These are phyloP conservation scores for Skeletonema menzelii DNA, from an alignment of 108 stramenopile species.

Conservation along the genomic window DNA sequence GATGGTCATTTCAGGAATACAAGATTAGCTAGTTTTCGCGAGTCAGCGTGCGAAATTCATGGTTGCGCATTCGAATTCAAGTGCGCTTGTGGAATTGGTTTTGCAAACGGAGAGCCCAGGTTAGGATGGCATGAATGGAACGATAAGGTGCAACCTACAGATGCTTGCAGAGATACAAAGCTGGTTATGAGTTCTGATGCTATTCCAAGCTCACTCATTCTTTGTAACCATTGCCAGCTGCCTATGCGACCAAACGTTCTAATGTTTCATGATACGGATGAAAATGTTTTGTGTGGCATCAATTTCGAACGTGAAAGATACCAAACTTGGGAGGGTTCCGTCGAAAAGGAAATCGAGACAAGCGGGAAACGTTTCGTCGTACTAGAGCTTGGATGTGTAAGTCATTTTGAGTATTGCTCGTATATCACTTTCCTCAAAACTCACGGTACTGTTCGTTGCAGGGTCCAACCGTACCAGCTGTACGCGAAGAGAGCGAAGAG, in stretches of 20 bases:
- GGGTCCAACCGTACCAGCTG: slow-evolving; percentile 55
- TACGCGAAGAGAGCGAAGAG: slow-evolving; percentile 55
- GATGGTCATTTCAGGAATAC: slow-evolving; percentile 53
- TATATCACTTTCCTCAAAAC: too few species aligned
- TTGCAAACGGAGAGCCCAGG: slow-evolving; percentile 25
- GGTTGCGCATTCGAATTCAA: slow-evolving; percentile 31
- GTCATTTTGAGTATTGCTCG: too few species aligned
- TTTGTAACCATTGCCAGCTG: slow-evolving; percentile 22
- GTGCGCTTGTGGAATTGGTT: slow-evolving; percentile 44
- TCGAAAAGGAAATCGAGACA: slow-evolving; percentile 36
- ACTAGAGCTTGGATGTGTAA: slow-evolving; percentile 57
- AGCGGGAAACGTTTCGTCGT: slow-evolving; percentile 37
- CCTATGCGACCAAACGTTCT: slow-evolving; percentile 48
- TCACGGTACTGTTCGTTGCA: too few species aligned
- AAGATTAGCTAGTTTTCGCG: slow-evolving; percentile 22
- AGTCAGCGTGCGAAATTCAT: slow-evolving; percentile 51
- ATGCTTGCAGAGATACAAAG: slow-evolving; percentile 13
- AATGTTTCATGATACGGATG: slow-evolving; percentile 52
- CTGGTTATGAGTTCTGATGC: slow-evolving; percentile 7
- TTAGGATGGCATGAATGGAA: slow-evolving; percentile 51
- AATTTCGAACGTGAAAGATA: slow-evolving; percentile 33
- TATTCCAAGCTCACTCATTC: neutral
- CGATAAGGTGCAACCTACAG: neutral
- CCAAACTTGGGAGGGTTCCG: slow-evolving; percentile 51
- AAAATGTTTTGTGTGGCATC: slow-evolving; percentile 32